Conservation (phyloP, 805 yeast genomes). For the Jamesozyma rosinii region DNA sequence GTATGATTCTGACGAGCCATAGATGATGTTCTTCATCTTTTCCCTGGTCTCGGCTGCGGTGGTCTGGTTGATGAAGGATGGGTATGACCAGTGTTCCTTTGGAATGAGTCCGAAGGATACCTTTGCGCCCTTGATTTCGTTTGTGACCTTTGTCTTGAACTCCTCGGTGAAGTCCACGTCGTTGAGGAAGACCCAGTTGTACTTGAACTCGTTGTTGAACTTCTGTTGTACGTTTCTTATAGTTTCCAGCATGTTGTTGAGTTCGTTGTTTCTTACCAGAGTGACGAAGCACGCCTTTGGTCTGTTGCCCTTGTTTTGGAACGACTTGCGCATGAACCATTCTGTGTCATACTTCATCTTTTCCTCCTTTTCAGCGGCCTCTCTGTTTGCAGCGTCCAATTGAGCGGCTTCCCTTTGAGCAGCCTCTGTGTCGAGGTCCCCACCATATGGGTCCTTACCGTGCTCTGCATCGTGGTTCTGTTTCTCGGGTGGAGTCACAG, state of each 20-base stretch:
- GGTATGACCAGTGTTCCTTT: conserved; percentile 75
- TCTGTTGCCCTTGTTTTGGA: conserved; percentile 13
- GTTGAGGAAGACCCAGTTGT: conserved; percentile 90
- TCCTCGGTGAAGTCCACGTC: conserved; percentile 31
- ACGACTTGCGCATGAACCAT: conserved; percentile 8
- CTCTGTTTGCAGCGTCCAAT: conserved; percentile 8
- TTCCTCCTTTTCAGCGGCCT: background rate
- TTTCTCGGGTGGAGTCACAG: conserved; percentile 6
- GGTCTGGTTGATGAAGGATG: conserved; percentile 66
- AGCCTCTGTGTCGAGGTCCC: background rate
- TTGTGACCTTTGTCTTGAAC: conserved; percentile 32
- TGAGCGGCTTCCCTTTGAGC: conserved; percentile 4
- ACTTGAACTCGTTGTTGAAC: conserved; percentile 64
- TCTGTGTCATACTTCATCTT: background rate
- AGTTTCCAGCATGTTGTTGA: conserved; percentile 47
- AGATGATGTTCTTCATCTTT: conserved; percentile 44
- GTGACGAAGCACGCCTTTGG: conserved; percentile 38
- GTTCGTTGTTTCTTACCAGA: conserved; percentile 61
- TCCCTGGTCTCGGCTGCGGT: conserved; percentile 58
- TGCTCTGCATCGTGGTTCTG: conserved; percentile 6
- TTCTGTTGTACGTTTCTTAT: conserved; percentile 68
- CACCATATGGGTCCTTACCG: background rate
- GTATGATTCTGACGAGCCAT: conserved; percentile 67
- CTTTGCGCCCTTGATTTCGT: conserved; percentile 49
- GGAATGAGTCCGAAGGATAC: conserved; percentile 49